phyloP scores from a whole-genome alignment of 495 filamentous ascomycete species.

The Xylaria flabelliformis region DNA sequence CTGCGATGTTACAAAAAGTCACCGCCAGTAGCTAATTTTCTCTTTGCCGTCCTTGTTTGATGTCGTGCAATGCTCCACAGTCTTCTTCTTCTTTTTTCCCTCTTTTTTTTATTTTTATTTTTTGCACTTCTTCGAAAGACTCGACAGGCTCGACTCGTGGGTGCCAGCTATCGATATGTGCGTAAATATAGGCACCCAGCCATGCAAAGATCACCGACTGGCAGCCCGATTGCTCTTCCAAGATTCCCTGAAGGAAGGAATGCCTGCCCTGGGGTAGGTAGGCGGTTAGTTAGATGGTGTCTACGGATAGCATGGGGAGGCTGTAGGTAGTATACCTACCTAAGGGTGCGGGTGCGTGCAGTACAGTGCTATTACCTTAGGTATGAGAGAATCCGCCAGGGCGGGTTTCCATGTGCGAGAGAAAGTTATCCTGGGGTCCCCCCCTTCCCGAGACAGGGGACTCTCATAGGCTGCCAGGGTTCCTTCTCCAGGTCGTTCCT shows the following conservation, averaged over 20 bases:
- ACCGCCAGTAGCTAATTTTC: neutral
- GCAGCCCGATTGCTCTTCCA: conserved; percentile 6
- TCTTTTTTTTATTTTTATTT: no score
- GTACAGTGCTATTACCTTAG: no score
- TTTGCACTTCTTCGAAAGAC: neutral
- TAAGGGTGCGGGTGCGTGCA: no score
- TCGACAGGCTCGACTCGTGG: neutral
- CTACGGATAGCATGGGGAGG: neutral
- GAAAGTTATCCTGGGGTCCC: conserved; percentile 7
- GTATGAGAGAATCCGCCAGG: neutral
- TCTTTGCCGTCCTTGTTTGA: neutral
- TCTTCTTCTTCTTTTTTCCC: no score
- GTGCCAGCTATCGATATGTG: conserved; percentile 5
- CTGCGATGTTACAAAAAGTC: conserved; percentile 3
- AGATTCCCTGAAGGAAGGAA: neutral
- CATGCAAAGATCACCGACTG: neutral
- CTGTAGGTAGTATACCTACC: neutral
- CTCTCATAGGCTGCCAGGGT: neutral
- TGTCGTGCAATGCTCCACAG: conserved; percentile 9
- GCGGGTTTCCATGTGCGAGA: conserved; percentile 14
- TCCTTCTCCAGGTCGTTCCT: neutral
- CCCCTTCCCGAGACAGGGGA: conserved; percentile 13
- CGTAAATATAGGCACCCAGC: neutral
- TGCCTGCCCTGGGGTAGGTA: conserved; percentile 8
- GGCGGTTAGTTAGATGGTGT: neutral